A percentile compares a stretch with the other conserved stretches of the same genome.
Evolutionary conservation across 768 basidiomycete genomes (phyloP).

Genomic region (Suillus tomentosus): DNA sequence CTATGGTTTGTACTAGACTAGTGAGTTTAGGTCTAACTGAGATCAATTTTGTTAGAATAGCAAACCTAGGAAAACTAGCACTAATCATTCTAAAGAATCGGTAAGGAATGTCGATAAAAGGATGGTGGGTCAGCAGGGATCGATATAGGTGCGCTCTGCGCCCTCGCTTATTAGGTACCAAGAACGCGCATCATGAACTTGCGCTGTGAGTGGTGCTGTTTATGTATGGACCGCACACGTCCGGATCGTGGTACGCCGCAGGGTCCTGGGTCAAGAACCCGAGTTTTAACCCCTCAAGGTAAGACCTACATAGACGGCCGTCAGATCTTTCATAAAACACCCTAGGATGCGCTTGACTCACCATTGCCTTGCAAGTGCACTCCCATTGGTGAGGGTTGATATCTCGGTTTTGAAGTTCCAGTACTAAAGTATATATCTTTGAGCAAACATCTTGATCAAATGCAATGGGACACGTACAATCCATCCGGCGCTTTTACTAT

Average conservation of each 20-base stretch:
- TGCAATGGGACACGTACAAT: conserved; percentile 45
- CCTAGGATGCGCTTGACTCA: conserved; percentile 28
- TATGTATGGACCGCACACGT: conserved; percentile 57
- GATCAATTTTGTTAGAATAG: no score
- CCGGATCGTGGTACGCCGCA: conserved; percentile 48
- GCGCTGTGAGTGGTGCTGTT: conserved; percentile 17
- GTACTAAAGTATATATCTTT: conserved; percentile 37
- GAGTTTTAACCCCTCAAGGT: conserved; percentile 57
- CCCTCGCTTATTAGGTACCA: neutral
- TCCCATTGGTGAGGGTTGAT: conserved; percentile 47
- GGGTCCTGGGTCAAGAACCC: conserved; percentile 70
- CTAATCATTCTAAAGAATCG: no score
- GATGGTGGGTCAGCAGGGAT: neutral
- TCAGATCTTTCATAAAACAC: neutral
- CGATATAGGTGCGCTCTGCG: neutral
- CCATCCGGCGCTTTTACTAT: conserved; percentile 64
- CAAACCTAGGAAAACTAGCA: no score
- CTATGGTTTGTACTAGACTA: no score
- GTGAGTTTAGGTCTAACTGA: no score
- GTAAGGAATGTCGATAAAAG: neutral
- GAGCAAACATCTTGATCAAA: neutral
- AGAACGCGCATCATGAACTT: conserved; percentile 11
- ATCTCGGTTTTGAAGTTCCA: conserved; percentile 80
- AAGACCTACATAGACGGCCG: conserved; percentile 52
- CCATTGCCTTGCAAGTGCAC: conserved; percentile 59